Base-by-base conservation (phyloP, 1,284 basidiomycete species). In the Ustilago bromivora region DNA sequence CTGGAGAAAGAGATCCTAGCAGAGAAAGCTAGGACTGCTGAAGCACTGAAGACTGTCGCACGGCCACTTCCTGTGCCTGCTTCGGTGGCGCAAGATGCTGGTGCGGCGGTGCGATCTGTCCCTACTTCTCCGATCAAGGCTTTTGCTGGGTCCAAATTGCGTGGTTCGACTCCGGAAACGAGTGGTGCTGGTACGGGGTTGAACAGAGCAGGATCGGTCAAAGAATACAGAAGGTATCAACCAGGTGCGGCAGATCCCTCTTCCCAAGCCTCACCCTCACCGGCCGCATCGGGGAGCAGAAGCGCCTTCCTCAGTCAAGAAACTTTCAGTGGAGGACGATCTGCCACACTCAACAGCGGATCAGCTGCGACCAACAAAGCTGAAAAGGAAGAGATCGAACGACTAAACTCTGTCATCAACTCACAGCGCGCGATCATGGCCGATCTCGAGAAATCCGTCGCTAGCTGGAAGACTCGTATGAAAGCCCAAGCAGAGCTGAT, bases 351-450 rank as follows among this genome's bases (percentile, higher is more conserved):
- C 9, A 49, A 10, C 19, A n/a, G 32, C 19, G n/a, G 34, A n/a
- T 40, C 43, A 3, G 15, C 31, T 8, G 35, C 11, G 10, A 41
- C 32, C 19, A 47, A 54, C 53, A 57, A 49, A 15, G 70, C 74
- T 13, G 81, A 84, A 43, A 66, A 62, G 36, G 75, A 78, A 51
- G 82, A 84, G 67, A 82, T 84, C 59, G 66, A 71, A n/a, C 60
- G 82, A 7, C 55, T 84, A 32, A 84, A 84, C 38, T 67, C 70
- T 3, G 82, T 84, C 7, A 82, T 84, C 57, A 49, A 46, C 17
- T 70, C 66, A 40, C 82, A 84, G 56, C 67, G 82, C 11, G 67
- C 68, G 10, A 66, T 84, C 52, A 84, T 84, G 82, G 57, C 81
- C 5, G 82, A 84, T 38, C 61, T 84, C 9, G 82, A 84, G 54